These are phyloP conservation scores for Exophiala bonariae DNA, from an alignment of 2,329 filamentous ascomycete species.

Conservation along the genomic window DNA sequence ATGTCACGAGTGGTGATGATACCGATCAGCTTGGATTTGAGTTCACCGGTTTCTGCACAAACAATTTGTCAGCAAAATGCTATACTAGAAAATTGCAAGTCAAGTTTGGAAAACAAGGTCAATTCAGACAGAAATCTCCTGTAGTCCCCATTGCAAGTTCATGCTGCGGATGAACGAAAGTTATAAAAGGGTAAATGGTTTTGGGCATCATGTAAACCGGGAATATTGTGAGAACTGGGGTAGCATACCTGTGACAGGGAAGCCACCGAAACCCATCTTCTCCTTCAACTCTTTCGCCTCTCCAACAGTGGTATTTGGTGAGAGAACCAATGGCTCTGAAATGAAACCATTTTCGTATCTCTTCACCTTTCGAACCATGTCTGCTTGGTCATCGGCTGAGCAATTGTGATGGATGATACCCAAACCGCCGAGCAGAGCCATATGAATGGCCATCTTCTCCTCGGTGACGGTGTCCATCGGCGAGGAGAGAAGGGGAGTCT, in stretches of 20 bases:
- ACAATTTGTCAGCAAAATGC: slow-evolving; percentile 11
- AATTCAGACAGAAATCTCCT: slow-evolving; percentile 71
- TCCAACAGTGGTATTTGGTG: slow-evolving; percentile 79
- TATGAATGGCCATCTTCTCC: slow-evolving; percentile 99
- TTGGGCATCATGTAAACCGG: slow-evolving; percentile 66
- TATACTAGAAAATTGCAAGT: slow-evolving; percentile 10
- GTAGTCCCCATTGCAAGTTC: slow-evolving; percentile 80
- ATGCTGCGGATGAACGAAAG: slow-evolving; percentile 99
- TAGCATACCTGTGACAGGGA: slow-evolving; percentile 92
- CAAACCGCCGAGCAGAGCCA: slow-evolving; percentile 55
- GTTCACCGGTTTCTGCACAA: slow-evolving; percentile 77
- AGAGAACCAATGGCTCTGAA: slow-evolving; percentile 89
- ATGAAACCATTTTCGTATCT: slow-evolving; percentile 99
- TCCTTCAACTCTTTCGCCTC: slow-evolving; percentile 92
- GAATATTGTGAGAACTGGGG: slow-evolving; percentile 20
- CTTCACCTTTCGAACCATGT: slow-evolving; percentile 99
- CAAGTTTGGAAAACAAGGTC: slow-evolving; percentile 23
- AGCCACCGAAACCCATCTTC: slow-evolving; percentile 98
- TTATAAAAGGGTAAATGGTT: slow-evolving; percentile 73
- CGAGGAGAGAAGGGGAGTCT: slow-evolving; percentile 94
- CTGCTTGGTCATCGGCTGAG: slow-evolving; percentile 92
- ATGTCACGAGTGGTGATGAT: slow-evolving; percentile 98
- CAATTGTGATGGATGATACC: slow-evolving; percentile 99
- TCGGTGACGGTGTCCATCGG: slow-evolving; percentile 99
- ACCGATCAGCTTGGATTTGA: slow-evolving; percentile 92